Percentiles rank a stretch among this genome's conserved stretches.
These are phyloP conservation scores for Podospora anserina DNA, from an alignment of 495 filamentous ascomycete species.

Conservation along the genomic window DNA sequence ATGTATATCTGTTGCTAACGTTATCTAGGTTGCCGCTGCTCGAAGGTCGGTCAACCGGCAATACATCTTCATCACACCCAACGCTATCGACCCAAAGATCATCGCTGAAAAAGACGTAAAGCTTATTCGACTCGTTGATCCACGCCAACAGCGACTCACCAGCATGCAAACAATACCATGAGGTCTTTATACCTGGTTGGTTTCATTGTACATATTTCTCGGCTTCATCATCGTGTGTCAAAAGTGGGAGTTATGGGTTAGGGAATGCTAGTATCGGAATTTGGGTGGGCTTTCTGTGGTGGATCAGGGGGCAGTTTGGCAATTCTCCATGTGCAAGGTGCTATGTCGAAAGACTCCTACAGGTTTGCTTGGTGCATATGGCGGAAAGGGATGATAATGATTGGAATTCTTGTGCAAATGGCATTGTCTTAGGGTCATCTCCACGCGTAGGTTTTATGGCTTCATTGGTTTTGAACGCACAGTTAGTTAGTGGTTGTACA, in stretches of 20 bases:
- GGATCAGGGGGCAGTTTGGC: background rate
- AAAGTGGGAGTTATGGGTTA: background rate
- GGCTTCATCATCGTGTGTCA: background rate
- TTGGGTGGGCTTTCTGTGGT: background rate
- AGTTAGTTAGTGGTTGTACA: background rate
- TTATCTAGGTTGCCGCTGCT: conserved; percentile 70
- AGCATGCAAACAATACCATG: conserved; percentile 29
- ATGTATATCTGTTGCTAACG: background rate
- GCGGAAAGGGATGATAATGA: background rate
- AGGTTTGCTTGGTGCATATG: background rate
- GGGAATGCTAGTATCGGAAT: background rate
- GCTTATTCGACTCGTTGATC: conserved; percentile 72
- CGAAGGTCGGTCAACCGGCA: conserved; percentile 82
- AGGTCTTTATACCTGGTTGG: background rate
- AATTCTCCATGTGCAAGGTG: background rate
- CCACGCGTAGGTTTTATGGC: background rate
- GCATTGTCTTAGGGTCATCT: background rate
- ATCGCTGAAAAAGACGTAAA: conserved; percentile 70
- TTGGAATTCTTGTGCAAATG: background rate
- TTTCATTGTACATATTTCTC: background rate
- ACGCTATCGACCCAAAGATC: conserved; percentile 72
- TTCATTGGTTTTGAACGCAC: background rate
- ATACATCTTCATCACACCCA: conserved; percentile 95
- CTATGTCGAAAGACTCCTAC: background rate
- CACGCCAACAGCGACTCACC: conserved; percentile 49